Evolutionary conservation across 2,329 filamentous ascomycete species (phyloP), one percentile per base, ranked within the genome.

Genomic region (Akanthomyces muscarius): DNA sequence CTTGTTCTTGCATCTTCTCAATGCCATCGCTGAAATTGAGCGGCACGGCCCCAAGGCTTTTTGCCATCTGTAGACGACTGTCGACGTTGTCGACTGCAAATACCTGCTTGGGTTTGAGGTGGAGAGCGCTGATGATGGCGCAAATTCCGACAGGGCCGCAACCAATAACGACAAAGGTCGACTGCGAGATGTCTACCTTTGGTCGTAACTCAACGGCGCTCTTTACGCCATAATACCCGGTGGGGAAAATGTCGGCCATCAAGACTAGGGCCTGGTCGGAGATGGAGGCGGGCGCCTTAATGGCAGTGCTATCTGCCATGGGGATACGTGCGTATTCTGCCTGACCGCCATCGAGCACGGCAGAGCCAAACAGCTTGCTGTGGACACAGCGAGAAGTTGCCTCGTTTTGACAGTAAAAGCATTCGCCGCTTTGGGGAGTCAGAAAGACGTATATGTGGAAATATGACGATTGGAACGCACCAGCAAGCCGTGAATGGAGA

Each of bases 191-290:
- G 28, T 73, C 66, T 5, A 71, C 65, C n/a, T 65, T 67, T 25
- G 70, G 68, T 45, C 88, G 80, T 70, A 88, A 77, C 63, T 85
- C 84, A 74, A 96, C 89, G 7, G 87, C 93, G 70, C 92, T 95
- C 63, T 83, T 82, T 5, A 90, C 90, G 7, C 91, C 92, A 69
- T 93, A 96, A 77, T 86, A 96, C 8, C 93, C 90, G 0, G 88
- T 91, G 1, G 92, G 92, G 75, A 95, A 96, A 69, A 97, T 96
- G 72, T 97, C 92, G 18, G 91, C 92, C 92, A 97, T 96, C 30
- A 97, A 82, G 7, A 96, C 86, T 55, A 96, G 81, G 42, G 86
- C 86, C 66, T 89, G 84, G 68, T 94, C 88, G 23, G 88, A 85
- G 63, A 96, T 89, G n/a, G 68, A 70, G 10, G 83, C 85, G 1